Evolutionary conservation across 768 basidiomycete genomes (phyloP).

Genomic region (Trametes cubensis): DNA sequence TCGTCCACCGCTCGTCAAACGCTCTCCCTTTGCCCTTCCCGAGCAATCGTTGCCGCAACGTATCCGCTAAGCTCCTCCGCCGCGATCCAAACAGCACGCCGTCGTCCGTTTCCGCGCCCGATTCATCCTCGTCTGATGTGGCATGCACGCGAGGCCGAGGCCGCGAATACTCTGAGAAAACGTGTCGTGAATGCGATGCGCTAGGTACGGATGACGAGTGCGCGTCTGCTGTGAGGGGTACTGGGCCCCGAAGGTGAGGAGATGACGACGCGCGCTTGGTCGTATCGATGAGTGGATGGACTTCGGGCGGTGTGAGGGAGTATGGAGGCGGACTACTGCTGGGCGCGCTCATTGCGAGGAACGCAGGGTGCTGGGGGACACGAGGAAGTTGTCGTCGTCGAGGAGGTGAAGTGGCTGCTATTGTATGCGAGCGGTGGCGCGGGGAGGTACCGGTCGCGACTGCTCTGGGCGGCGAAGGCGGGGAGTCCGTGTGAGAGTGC

Average conservation of each 20-base stretch:
- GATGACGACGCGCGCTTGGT: slow-evolving; percentile 12
- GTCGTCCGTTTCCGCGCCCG: slow-evolving; percentile 16
- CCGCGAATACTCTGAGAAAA: slow-evolving; percentile 14
- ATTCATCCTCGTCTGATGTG: slow-evolving; percentile 16
- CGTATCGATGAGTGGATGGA: background rate
- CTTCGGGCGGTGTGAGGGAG: slow-evolving; percentile 11
- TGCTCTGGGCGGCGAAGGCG: background rate
- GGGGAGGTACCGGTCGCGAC: background rate
- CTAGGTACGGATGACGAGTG: background rate
- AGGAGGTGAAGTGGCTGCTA: background rate
- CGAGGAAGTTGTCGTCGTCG: slow-evolving; percentile 3
- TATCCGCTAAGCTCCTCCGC: slow-evolving; percentile 19
- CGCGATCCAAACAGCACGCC: slow-evolving; percentile 8
- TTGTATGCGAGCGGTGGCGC: slow-evolving; percentile 11
- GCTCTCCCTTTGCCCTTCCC: slow-evolving; percentile 29
- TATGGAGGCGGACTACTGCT: slow-evolving; percentile 19
- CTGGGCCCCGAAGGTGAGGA: slow-evolving; percentile 8
- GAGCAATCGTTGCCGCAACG: slow-evolving; percentile 26
- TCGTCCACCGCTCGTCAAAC: slow-evolving; percentile 25
- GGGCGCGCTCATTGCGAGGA: slow-evolving; percentile 18
- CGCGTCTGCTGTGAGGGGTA: background rate
- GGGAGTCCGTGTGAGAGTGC: background rate
- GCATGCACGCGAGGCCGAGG: background rate
- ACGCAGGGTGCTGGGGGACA: background rate
- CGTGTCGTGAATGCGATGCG: slow-evolving; percentile 16